Evolutionary conservation across 805 yeast genomes (phyloP).

Genomic region (Kodamaea fukazawae): DNA sequence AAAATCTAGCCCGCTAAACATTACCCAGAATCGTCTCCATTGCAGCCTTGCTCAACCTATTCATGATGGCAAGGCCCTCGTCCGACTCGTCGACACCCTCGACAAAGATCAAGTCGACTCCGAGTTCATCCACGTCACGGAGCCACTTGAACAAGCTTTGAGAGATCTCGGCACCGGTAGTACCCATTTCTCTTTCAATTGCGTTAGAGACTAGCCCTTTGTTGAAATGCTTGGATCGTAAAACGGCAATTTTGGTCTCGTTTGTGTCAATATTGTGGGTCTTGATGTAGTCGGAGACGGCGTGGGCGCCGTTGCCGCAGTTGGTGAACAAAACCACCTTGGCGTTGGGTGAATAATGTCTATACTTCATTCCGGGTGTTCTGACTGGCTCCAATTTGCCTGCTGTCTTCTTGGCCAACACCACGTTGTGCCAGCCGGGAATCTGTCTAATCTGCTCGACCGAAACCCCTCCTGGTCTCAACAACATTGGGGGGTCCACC

Average conservation of each 20-base stretch:
- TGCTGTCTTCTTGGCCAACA: slow-evolving; percentile 64
- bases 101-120: slow-evolving; percentile 71
- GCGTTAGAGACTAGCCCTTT: slow-evolving; percentile 9
- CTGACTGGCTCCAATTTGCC: slow-evolving; percentile 66
- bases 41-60: slow-evolving; percentile 84
- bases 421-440: slow-evolving; percentile 78
- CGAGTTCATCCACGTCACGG: slow-evolving; percentile 70
- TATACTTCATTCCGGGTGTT: slow-evolving; percentile 98
- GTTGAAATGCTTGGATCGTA: slow-evolving; percentile 42
- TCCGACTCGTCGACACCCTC: slow-evolving; percentile 75
- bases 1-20: background rate
- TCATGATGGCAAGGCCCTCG: slow-evolving; percentile 95
- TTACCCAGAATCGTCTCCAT: slow-evolving; percentile 36
- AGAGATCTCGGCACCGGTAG: slow-evolving; percentile 59
- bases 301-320: slow-evolving; percentile 42
- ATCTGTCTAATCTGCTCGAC: slow-evolving; percentile 63
- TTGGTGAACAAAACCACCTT: slow-evolving; percentile 66
- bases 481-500: slow-evolving; percentile 75
- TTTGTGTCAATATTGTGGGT: slow-evolving; percentile 12
- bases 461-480: slow-evolving; percentile 93
- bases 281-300: slow-evolving; percentile 26
- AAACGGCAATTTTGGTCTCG: slow-evolving; percentile 48
- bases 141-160: slow-evolving; percentile 68
- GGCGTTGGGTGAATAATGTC: slow-evolving; percentile 91
- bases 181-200: slow-evolving; percentile 42